Conservation (phyloP, 306 rosid species). For the Citrullus colocynthis region DNA sequence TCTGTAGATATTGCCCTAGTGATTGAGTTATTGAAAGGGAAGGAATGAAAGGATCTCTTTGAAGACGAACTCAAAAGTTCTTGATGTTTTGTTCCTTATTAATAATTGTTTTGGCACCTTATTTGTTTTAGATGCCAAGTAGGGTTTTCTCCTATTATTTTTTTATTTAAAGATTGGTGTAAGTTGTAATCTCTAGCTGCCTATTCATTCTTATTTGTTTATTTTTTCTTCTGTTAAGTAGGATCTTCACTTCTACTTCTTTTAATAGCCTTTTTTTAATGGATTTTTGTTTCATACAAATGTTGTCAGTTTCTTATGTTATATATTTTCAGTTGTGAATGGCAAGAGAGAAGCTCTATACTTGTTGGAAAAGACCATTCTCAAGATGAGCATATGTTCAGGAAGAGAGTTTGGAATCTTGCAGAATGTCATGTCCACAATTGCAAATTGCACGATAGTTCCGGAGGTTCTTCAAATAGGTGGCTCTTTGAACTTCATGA, state of each 20-base stretch:
- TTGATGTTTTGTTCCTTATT: background rate
- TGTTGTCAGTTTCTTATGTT: background rate
- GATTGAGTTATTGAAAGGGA: background rate
- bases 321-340: conserved; percentile 53
- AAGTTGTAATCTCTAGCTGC: background rate
- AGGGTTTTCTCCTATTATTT: too few relatives aligned
- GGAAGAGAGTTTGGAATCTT: conserved; percentile 50
- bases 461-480: conserved; percentile 36
- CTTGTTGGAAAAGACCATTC: conserved; percentile 30
- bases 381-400: conserved; percentile 17
- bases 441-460: conserved; percentile 53
- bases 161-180: background rate
- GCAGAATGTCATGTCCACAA: conserved; percentile 83
- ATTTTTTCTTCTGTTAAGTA: background rate
- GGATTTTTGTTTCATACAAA: background rate
- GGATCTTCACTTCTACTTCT: conserved; percentile 6
- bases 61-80: background rate
- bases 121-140: background rate
- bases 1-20: background rate
- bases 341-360: conserved; percentile 51
- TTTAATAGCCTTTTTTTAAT: background rate
- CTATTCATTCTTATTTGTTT: conserved; percentile 1
- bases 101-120: background rate
- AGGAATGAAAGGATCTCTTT: background rate
- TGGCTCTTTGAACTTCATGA: conserved; percentile 79